These are phyloP conservation scores for Citrus hindsii DNA, from an alignment of 345 rosid genomes.

Conservation along the genomic window DNA sequence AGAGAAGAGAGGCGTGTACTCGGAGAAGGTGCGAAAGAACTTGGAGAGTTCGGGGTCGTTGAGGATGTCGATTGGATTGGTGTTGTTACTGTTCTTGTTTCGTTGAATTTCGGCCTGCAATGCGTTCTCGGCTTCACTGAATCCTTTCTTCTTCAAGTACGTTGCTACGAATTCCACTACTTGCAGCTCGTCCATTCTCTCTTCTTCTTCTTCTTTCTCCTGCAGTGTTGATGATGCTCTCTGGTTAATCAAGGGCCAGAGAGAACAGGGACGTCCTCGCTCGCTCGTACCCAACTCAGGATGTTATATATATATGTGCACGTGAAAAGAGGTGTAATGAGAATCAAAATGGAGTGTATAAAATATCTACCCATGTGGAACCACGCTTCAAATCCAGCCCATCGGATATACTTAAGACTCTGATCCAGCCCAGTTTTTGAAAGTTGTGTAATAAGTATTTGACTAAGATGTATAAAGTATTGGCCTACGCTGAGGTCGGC, in stretches of 20 bases:
- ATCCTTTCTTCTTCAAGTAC: constrained; percentile 91
- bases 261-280: neutral
- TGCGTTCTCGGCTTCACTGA: constrained; percentile 55
- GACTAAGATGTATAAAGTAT: too few relatives aligned
- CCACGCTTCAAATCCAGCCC: too few relatives aligned
- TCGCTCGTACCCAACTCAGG: too few relatives aligned
- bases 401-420: too few relatives aligned
- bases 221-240: neutral
- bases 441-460: too few relatives aligned
- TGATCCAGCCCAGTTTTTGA: too few relatives aligned
- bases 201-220: neutral
- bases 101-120: constrained; percentile 66
- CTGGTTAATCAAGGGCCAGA: too few relatives aligned
- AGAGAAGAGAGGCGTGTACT: constrained; percentile 34
- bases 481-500: too few relatives aligned
- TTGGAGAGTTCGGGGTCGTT: constrained; percentile 71
- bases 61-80: constrained; percentile 38
- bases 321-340: too few relatives aligned
- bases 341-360: too few relatives aligned
- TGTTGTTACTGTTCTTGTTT: constrained; percentile 26
- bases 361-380: too few relatives aligned
- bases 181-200: constrained; percentile 54
- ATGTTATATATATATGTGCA: too few relatives aligned
- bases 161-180: constrained; percentile 56
- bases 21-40: constrained; percentile 67